These are phyloP conservation scores for Neofusicoccum parvum DNA, from an alignment of 2,329 filamentous ascomycete species.

Conservation along the genomic window DNA sequence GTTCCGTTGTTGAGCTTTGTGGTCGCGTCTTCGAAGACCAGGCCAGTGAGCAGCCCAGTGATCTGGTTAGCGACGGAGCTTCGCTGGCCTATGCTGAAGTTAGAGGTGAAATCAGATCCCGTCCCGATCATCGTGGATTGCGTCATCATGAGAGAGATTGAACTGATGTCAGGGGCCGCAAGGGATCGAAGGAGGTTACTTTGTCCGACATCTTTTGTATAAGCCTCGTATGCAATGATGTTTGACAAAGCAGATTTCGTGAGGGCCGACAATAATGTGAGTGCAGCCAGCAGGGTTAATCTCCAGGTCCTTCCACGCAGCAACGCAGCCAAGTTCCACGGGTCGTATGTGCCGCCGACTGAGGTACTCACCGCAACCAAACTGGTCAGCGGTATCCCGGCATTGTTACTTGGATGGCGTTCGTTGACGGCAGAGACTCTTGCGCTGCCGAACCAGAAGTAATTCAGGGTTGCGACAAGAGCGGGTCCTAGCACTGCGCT, in stretches of 20 bases:
- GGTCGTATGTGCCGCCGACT: constrained; percentile 18
- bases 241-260: constrained; percentile 20
- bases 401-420: background rate
- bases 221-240: constrained; percentile 24
- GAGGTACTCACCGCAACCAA: constrained; percentile 22
- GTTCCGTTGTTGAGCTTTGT: background rate
- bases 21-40: background rate
- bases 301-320: constrained; percentile 11
- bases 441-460: constrained; percentile 25
- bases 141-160: background rate
- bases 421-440: constrained; percentile 25
- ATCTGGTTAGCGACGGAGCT: background rate
- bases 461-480: constrained; percentile 23
- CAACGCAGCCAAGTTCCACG: constrained; percentile 16
- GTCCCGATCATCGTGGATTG: too few relatives aligned
- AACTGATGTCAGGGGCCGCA: background rate
- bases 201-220: background rate
- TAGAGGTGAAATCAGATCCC: background rate
- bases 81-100: background rate
- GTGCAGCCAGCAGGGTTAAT: constrained; percentile 1
- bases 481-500: constrained; percentile 25
- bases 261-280: constrained; percentile 21
- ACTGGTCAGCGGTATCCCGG: constrained; percentile 14
- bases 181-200: background rate
- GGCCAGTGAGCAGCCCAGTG: background rate